Evolutionary conservation across 2,329 filamentous ascomycete species (phyloP).

Genomic region (Botrytis elliptica): DNA sequence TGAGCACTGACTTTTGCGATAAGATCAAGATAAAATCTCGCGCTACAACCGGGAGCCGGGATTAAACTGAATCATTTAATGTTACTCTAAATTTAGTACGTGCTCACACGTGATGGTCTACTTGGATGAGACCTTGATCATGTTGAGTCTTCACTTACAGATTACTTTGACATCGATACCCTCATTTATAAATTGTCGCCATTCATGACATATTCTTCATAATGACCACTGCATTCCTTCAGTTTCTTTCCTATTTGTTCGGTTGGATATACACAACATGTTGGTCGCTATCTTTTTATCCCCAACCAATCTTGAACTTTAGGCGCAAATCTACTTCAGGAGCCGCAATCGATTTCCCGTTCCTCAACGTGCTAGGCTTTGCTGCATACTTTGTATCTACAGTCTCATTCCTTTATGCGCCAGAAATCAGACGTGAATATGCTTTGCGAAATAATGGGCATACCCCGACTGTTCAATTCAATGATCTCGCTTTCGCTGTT

Average conservation of each 20-base stretch:
- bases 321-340: slow-evolving; percentile 75
- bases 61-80: background rate
- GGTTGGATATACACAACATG: slow-evolving; percentile 74
- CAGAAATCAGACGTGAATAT: slow-evolving; percentile 77
- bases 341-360: slow-evolving; percentile 83
- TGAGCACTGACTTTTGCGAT: background rate
- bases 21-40: background rate
- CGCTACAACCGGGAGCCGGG: background rate
- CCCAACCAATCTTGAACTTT: slow-evolving; percentile 80
- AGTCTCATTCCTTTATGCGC: slow-evolving; percentile 72
- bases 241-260: slow-evolving; percentile 55
- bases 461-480: slow-evolving; percentile 80
- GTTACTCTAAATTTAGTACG: background rate
- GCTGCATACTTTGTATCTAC: slow-evolving; percentile 75
- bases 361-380: slow-evolving; percentile 71
- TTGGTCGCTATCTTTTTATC: slow-evolving; percentile 92
- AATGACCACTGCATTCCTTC: slow-evolving; percentile 44
- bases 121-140: background rate
- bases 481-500: slow-evolving; percentile 84
- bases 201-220: slow-evolving; percentile 13
- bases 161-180: background rate
- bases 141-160: background rate
- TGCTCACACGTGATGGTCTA: background rate
- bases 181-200: background rate
- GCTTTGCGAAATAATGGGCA: slow-evolving; percentile 73